Base-by-base conservation (phyloP, 164 flowering plant genomes). In the Brasenia schreberi region DNA sequence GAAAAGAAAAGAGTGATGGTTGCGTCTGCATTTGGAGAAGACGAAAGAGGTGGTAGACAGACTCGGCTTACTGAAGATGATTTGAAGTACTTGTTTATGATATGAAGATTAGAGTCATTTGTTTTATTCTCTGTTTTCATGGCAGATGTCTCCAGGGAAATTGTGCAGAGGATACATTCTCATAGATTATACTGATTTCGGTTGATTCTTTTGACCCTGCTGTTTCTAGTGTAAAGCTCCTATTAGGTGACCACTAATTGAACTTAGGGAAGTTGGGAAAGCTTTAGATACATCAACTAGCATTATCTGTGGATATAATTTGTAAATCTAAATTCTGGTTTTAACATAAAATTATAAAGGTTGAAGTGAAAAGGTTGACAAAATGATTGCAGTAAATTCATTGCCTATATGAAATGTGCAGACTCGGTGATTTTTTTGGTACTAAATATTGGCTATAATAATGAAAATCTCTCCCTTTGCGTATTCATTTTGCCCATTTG, bases 1-100 rank as follows among this genome's bases (percentile, higher is more conserved):
- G 81, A 88, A 84, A 92, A 85, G 83, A 92, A 89, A 80, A 84
- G 98, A 72, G 81, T 74, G 72, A 87, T 92, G 95, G 98, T 92
- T 65, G 84, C 96, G 56, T 85, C 90, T 62, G 96, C 95, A 69
- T 92, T 92, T 76, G 98, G 98, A 63, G 98, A 89, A 75, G 96
- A 92, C 72, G 90, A 81, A 75, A 73, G 71, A 0, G 91, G 89
- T 60, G 75, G 86, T 70, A 77, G 80, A 1, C 89, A 84, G 76
- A 80, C 82, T 42, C 85, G 91, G 18, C 91, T 92, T 52, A 88
- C 96, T 5, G 90, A 84, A 53, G 96, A 89, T 0, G 98, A 92
- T 77, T 75, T 92, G 79, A 78, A 79, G 18, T 89, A 88, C 81
- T 76, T 92, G 65, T 92, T 92, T 73, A 86, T 77, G 87, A 84